These are phyloP conservation scores for Fremontodendron californicum DNA, from an alignment of 345 rosid species.

Conservation along the genomic window DNA sequence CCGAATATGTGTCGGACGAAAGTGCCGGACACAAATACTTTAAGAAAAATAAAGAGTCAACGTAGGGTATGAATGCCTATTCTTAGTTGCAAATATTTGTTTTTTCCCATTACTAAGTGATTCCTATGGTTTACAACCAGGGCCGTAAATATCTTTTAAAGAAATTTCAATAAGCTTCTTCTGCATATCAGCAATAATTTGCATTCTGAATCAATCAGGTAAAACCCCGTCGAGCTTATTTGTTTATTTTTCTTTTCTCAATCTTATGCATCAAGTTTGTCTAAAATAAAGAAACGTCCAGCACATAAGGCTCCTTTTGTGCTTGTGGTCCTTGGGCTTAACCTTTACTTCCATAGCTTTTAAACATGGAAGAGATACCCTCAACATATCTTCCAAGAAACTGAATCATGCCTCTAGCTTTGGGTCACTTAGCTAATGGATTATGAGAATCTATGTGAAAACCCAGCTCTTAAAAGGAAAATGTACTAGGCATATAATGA, in stretches of 20 bases:
- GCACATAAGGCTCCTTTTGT: slow-evolving; percentile 11
- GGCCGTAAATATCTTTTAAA: slow-evolving; percentile 8
- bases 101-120: slow-evolving; percentile 6
- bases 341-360: slow-evolving; percentile 6
- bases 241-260: slow-evolving; percentile 1
- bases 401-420: slow-evolving; percentile 23
- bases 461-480: slow-evolving; percentile 7
- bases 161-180: slow-evolving; percentile 15
- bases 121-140: slow-evolving; percentile 14
- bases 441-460: slow-evolving; percentile 24
- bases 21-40: too few species aligned
- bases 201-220: slow-evolving; percentile 24
- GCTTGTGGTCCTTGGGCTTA: slow-evolving; percentile 37
- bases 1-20: too few species aligned
- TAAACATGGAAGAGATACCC: slow-evolving; percentile 15
- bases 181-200: slow-evolving; percentile 14
- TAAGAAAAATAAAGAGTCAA: too few species aligned
- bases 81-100: neutral
- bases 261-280: slow-evolving; percentile 12
- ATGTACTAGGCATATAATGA: slow-evolving; percentile 21
- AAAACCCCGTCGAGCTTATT: slow-evolving; percentile 9
- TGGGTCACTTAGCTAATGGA: slow-evolving; percentile 7
- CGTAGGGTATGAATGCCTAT: neutral
- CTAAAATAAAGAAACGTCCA: neutral
- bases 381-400: slow-evolving; percentile 24